Percentiles rank a stretch among this genome's conserved stretches.
Conservation (phyloP, 768 basidiomycete genomes). For the Suillus spraguei region DNA sequence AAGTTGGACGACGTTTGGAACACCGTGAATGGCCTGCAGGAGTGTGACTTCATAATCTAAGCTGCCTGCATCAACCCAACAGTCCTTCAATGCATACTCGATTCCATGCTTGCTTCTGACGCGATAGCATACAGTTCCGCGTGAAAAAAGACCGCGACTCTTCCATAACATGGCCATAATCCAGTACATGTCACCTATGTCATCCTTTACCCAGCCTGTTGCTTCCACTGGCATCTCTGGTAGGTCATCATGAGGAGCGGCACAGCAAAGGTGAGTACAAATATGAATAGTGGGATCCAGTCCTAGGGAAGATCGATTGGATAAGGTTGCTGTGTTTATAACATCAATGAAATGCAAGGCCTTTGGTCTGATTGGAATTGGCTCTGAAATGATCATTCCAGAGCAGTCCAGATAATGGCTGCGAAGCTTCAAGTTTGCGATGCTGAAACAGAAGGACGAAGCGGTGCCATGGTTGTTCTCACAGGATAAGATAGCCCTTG, state of each 20-base stretch:
- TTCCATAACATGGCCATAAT: background rate
- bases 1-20: background rate
- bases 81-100: background rate
- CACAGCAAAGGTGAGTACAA: background rate
- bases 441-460: background rate
- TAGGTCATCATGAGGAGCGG: background rate
- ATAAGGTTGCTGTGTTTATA: background rate
- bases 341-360: background rate
- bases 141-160: background rate
- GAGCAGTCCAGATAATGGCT: background rate
- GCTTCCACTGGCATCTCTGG: background rate
- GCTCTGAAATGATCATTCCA: background rate
- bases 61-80: background rate
- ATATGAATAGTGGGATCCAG: background rate
- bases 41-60: background rate
- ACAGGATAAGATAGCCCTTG: background rate
- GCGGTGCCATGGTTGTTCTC: background rate
- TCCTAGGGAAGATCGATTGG: background rate
- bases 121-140: background rate
- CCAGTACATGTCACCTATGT: background rate
- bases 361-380: rapidly evolving
- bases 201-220: background rate
- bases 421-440: background rate
- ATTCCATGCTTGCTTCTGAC: background rate
- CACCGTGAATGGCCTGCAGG: background rate